Evolutionary conservation across 495 filamentous ascomycete genomes (phyloP), one percentile per base, ranked within the genome.

Genomic region (Podospora appendiculata): DNA sequence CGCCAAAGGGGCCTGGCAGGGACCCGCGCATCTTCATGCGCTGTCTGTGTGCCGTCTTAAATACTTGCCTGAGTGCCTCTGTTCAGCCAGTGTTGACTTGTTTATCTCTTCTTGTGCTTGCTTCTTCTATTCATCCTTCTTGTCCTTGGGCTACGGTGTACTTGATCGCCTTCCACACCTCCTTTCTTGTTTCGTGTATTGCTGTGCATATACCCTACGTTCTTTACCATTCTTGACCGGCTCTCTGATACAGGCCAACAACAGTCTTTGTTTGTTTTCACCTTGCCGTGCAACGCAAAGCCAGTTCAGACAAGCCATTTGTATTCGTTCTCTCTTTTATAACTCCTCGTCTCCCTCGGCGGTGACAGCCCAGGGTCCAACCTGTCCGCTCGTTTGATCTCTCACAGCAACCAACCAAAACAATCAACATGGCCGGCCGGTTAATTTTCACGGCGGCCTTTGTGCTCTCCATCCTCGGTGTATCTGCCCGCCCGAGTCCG

Each of bases 401-500:
- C 42, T 50, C 33, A 38, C 45, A 35, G 36, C 40, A 11, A 54
- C 47, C 32, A 16, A 19, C 39, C 46, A n/a, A 9, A 25, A 41
- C 39, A 8, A 41, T 38, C n/a, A 59, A 35, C 47, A 66, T 68
- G 65, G 63, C 59, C 16, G 58, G 58, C 53, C 53, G 59, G 51
- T 40, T 65, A 45, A 51, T 66, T 13, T 14, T 50, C 41, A 61
- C 65, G 39, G 40, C 72, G 43, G 50, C 59, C 44, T 45, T 56
- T 41, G 56, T 71, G 46, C 63, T 74, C 51, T 55, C 66, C 8
- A 49, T 58, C 44, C 47, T 69, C 42, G 56, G 59, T 14, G 63
- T 69, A 8, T 55, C 69, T 25, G 65, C 65, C 14, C 45, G 54
- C 19, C 66, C 68, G 32, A 43, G 54, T 19, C 66, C 68, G 32